Base-by-base conservation (phyloP, 1,284 basidiomycete species). In the Rhodotorula sp. region DNA sequence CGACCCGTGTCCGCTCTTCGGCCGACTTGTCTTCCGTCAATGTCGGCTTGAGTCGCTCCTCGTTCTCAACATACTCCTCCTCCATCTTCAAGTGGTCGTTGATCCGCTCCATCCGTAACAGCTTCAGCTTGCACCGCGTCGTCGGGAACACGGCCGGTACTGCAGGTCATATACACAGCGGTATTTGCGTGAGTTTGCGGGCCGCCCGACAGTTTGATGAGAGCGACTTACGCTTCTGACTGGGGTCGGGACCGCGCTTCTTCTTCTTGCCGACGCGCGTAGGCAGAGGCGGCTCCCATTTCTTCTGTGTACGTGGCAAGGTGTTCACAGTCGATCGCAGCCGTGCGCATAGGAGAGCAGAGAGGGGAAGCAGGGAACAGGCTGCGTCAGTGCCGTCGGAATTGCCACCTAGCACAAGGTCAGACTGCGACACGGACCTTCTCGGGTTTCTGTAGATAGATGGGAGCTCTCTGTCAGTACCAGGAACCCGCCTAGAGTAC, bases 261-360 rank as follows among this genome's bases (percentile, higher is more conserved):
- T 88, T 91, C 86, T 91, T 93, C 87, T 95, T 96, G 67, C 96
- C 96, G 48, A 98, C 92, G 68, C 94, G 90, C 49, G 96, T 98
- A 18, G 96, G 95, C 64, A 98, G 87, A 74, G 96, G 96, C 18
- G 96, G 95, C 82, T 99, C 96, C 95, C 95, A 99, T 84, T 98
- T 97, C 87, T 95, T 72, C 73, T 75, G 62, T 48, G 26, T 10
- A 20, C 4, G 26, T 54, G 12, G 51, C 14, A 8, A 29, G n/a
- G n/a, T n/a, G 37, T 33, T 15, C 14, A 22, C 26, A 45, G 33
- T 24, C 26, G 53, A 6, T 42, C 17, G 55, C n/a, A 12, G n/a
- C 53, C 33, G 42, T 42, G 18, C 22, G 6, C 14, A 10, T 29
- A 29, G 33, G 60, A 29, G 26, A 17, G 30, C 22, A 14, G 14